These are phyloP conservation scores for Torulaspora quercuum DNA, from an alignment of 805 yeast genomes.

Conservation along the genomic window DNA sequence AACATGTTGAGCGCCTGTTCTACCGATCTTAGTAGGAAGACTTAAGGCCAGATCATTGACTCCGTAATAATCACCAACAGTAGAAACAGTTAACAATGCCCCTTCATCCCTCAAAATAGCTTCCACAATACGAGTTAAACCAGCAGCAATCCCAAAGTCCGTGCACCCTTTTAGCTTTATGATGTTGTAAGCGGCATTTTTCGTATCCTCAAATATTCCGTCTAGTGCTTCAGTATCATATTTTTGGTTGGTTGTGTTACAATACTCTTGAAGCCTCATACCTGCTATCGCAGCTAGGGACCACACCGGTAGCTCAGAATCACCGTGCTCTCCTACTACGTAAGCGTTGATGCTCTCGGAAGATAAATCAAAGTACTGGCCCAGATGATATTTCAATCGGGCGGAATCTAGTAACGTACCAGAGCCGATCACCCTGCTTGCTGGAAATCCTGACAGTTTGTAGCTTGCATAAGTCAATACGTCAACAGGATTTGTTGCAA, in stretches of 20 bases:
- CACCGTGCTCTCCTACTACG: conserved; percentile 15
- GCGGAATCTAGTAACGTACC: conserved; percentile 14
- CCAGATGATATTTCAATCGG: conserved; percentile 12
- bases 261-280: conserved; percentile 14
- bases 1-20: conserved; percentile 11
- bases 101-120: conserved; percentile 12
- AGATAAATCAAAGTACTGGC: conserved; percentile 10
- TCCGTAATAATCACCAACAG: conserved; percentile 14
- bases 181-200: conserved; percentile 14
- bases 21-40: conserved; percentile 11
- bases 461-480: conserved; percentile 11
- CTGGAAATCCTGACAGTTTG: conserved; percentile 14
- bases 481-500: conserved; percentile 18
- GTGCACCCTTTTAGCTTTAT: conserved; percentile 14
- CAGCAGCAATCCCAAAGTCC: conserved; percentile 13
- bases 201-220: conserved; percentile 12
- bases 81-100: conserved; percentile 11
- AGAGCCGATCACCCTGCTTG: conserved; percentile 12
- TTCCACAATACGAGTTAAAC: conserved; percentile 13
- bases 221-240: conserved; percentile 8
- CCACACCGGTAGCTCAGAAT: conserved; percentile 13
- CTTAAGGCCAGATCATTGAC: conserved; percentile 11
- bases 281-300: conserved; percentile 15
- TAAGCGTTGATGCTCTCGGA: conserved; percentile 13
- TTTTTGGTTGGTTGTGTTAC: conserved; percentile 6